Base-by-base conservation (phyloP, 2,329 filamentous ascomycete genomes). In the Trichoderma harzianum region DNA sequence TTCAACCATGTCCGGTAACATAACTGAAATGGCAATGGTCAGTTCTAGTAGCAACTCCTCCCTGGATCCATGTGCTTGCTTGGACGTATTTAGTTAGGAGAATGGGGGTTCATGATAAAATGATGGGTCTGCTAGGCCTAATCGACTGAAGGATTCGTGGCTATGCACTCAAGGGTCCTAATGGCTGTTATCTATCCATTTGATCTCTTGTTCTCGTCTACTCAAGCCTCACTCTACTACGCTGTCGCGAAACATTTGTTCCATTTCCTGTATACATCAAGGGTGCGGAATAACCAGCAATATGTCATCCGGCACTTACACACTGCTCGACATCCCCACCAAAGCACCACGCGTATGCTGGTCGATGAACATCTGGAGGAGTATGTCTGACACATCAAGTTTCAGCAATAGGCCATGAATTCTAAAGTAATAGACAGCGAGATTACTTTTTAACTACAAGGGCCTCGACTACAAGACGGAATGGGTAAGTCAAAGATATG, bases 331-430 rank as follows among this genome's bases (percentile, higher is more conserved):
- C 53, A 47, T 68, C 53, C 65, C 65, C 24, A 43, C 34, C 18
- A 68, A 68, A 24, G 65, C 34, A 58, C 65, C 65, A 30, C 65
- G 24, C 7, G 34, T 68, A 3, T 68, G 65, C 26, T 68, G 65
- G 65, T 68, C 65, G 12, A 68, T 68, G 65, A 68, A 68, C 26
- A 68, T 21, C 34, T 68, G 65, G 65, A 68, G 65, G 34, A 68
- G 65, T 68, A 58, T 43, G 53, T 32, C 34, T 2, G 24, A 24
- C 12, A 12, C 24, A 7, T 21, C 4, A 18, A 28, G 16, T 18
- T 18, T 5, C 11, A 11, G n/a, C 5, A 3, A 24, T 16, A 32
- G 11, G 2, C 11, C 16, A 57, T 30, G 18, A 43, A 30, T 43
- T n/a, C 53, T 43, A 24, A 57, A 21, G 21, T 24, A 28, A 12